Evolutionary conservation across 192 early-diverging fungal species (phyloP), one percentile per base, ranked within the genome.

Genomic region (Globomyces pollinis-pini): DNA sequence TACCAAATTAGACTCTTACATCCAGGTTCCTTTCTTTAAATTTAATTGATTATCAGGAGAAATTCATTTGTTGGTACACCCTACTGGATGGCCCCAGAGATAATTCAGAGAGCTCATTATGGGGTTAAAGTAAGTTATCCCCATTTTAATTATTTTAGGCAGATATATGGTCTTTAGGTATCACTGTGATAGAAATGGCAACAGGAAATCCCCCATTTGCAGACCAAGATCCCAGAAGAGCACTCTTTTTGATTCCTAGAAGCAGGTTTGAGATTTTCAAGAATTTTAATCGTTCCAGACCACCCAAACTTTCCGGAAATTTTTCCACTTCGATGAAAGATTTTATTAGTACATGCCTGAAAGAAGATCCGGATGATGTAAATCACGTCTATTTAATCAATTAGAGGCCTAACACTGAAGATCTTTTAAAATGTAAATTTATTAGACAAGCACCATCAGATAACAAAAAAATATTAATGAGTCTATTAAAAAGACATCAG

Each of bases 81-180:
- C 3, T 80, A 77, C 38, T 76, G 70, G 70, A 76, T 76, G 91
- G 91, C 43, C 69, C 88, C 61, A 74, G 74, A 76, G 61, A 65
- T 79, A 24, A 79, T 79, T 50, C 63, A 67, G 33, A 66, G 72
- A 4, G 50, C 64, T 9, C 56, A 86, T 3, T 96, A 97, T 62
- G 94, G 93, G 56, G 91, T 77, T 55, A 67, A n/a, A n/a, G n/a
- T n/a, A n/a, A n/a, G n/a, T n/a, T n/a, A n/a, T n/a, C n/a, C n/a
- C n/a, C n/a, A n/a, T n/a, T n/a, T n/a, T n/a, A n/a, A n/a, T n/a
- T n/a, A n/a, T n/a, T n/a, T n/a, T n/a, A 91, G 85, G 91, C 90
- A n/a, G 96, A 99, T 67, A 94, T 99, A 32, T 99, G 96, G 96
- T 96, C 93, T 0, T 77, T 99, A 26, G 96, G 96, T 3, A 98